Conservation (phyloP, 1,284 basidiomycete species). For the Pascua sp. region DNA sequence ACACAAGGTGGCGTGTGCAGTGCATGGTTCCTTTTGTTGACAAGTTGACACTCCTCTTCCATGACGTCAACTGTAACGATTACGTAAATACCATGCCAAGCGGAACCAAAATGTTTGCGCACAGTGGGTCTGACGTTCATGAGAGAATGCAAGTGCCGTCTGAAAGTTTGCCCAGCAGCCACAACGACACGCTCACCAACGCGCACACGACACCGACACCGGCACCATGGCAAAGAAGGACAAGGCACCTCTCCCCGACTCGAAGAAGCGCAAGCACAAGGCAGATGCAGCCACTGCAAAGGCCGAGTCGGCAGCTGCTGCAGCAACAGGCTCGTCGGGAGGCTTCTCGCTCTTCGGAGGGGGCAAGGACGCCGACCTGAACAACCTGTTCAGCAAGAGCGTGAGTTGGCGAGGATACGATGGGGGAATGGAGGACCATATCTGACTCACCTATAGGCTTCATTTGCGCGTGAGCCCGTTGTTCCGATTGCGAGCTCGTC, state of each 20-base stretch:
- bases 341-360: slow-evolving; percentile 34
- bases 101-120: slow-evolving; percentile 2
- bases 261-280: slow-evolving; percentile 34
- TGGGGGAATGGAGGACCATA: background rate
- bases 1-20: too few relatives aligned
- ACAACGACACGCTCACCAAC: background rate
- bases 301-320: slow-evolving; percentile 4
- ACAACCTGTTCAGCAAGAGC: slow-evolving; percentile 49
- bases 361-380: slow-evolving; percentile 40
- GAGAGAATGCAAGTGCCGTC: background rate
- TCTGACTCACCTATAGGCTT: background rate
- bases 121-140: background rate
- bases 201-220: too few relatives aligned
- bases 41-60: too few relatives aligned
- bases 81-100: background rate
- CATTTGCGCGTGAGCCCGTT: too few relatives aligned
- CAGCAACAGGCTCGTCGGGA: slow-evolving; percentile 5
- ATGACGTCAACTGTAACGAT: background rate
- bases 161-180: background rate
- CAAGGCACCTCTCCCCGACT: slow-evolving; percentile 1
- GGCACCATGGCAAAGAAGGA: slow-evolving; percentile 18
- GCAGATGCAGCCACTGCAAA: slow-evolving; percentile 4
- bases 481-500: too few relatives aligned
- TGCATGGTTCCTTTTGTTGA: too few relatives aligned
- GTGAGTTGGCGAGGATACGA: slow-evolving; percentile 30